phyloP scores from a whole-genome alignment of 106 monocot genomes.

The Dendrobium officinale region DNA sequence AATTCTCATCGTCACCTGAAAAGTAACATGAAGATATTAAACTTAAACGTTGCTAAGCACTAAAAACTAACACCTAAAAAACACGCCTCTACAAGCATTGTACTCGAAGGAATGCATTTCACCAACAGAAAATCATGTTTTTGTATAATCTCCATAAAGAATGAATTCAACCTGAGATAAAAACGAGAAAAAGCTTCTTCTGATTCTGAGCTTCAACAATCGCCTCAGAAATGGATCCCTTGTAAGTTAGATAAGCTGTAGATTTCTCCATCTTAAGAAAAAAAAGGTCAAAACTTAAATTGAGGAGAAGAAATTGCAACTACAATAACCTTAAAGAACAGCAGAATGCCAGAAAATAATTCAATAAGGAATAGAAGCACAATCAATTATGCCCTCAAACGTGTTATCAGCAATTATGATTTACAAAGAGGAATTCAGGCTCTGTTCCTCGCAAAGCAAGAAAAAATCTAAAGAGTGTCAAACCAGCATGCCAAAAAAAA shows the following conservation, averaged over 20 bases:
- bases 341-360: too few relatives aligned
- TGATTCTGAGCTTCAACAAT: constrained; percentile 49
- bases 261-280: constrained; percentile 47
- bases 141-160: background rate
- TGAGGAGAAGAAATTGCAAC: background rate
- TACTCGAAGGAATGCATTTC: background rate
- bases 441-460: background rate
- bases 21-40: background rate
- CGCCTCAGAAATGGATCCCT: constrained; percentile 81
- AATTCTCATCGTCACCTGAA: constrained; percentile 72
- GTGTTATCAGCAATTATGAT: background rate
- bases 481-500: too few relatives aligned
- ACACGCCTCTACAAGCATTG: background rate
- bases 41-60: background rate
- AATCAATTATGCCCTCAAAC: background rate
- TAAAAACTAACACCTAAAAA: background rate
- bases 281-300: background rate
- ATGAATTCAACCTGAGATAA: constrained; percentile 60
- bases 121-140: background rate
- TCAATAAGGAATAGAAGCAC: background rate
- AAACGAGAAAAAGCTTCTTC: constrained; percentile 81
- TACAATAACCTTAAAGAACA: background rate
- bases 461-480: too few relatives aligned
- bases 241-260: constrained; percentile 45
- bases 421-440: background rate